phyloP scores from a whole-genome alignment of 352 stramenopile genomes.

The Globisporangium lucens region DNA sequence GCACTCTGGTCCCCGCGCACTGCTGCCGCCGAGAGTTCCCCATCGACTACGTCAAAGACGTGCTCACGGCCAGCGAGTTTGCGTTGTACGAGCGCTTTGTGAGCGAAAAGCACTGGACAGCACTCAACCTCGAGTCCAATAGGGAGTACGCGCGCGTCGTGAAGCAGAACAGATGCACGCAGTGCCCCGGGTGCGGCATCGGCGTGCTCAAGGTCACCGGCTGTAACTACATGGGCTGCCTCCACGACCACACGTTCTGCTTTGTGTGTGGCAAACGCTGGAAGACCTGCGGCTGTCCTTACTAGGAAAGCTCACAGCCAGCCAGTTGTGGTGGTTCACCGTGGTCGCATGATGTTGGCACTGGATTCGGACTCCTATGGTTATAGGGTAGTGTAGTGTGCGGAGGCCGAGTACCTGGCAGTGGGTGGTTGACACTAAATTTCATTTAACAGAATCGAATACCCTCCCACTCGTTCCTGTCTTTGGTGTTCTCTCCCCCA shows the following conservation, averaged over 20 bases:
- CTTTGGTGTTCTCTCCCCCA: neutral
- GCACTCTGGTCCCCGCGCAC: slow-evolving; percentile 22
- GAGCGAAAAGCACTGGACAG: slow-evolving; percentile 17
- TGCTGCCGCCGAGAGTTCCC: slow-evolving; percentile 12
- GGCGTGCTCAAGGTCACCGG: slow-evolving; percentile 43
- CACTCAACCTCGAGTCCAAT: slow-evolving; percentile 44
- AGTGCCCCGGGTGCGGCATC: slow-evolving; percentile 70
- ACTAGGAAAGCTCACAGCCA: too few species aligned
- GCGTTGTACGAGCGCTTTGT: slow-evolving; percentile 12
- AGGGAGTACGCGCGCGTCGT: slow-evolving; percentile 49
- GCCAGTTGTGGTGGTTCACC: too few species aligned
- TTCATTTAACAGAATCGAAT: too few species aligned
- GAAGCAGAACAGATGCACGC: slow-evolving; percentile 25
- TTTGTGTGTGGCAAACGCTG: slow-evolving; percentile 34
- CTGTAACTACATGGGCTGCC: slow-evolving; percentile 58
- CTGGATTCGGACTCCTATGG: too few species aligned
- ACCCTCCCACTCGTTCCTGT: too few species aligned
- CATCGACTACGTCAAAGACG: slow-evolving; percentile 10
- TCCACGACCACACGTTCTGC: slow-evolving; percentile 63
- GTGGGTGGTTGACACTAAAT: too few species aligned
- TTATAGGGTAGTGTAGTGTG: neutral
- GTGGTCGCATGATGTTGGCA: too few species aligned
- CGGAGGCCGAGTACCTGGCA: neutral
- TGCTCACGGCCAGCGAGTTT: neutral
- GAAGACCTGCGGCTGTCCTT: slow-evolving; percentile 12